Evolutionary conservation across 176 grass and related monocot genomes (phyloP), one percentile per base, ranked within the genome.

Genomic region (Oryza glumipatula): DNA sequence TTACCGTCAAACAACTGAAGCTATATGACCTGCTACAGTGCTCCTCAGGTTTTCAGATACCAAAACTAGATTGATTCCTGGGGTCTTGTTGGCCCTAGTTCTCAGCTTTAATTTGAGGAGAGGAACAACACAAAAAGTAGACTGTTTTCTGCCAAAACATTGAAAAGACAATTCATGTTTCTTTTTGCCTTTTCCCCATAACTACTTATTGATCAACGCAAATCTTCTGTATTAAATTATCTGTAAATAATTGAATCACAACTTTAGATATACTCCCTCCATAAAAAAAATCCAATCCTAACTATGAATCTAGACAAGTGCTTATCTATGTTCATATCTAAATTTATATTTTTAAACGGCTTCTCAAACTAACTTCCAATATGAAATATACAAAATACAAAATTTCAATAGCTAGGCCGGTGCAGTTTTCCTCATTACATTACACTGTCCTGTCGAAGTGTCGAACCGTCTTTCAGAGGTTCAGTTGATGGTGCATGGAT

Each of bases 1-100:
- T 64, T 26, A 45, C 33, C 36, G 15, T 78, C 76, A 78, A 74
- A 64, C 76, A 77, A 65, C 35, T 17, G 24, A 44, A 65, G 52
- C 33, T 10, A 75, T 10, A 75, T 24, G 21, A 1, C 17, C 7
- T 23, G 17, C 19, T 45, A 73, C 32, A 36, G 19, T 63, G 19
- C 7, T 78, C 23, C 23, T 75, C 41, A 38, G 4, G n/a, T 52
- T 84, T 74, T 48, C 44, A 3, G 1, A 17, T 65, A 22, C 1
- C 41, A 22, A 67, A 74, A 17, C 21, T 24, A 39, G 44, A 52
- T 46, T 84, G 22, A n/a, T 76, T 52, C 14, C 2, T 26, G 11
- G 54, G 52, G 46, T 23, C 30, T 54, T 52, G 65, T 67, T 15
- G 33, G 30, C 67, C 22, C 38, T 46, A 17, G 10, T 1, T 72